Percentiles rank a stretch among this genome's conserved stretches.
Conservation (phyloP, 1,139 yeast species). For the Scheffersomyces segobiensis region DNA sequence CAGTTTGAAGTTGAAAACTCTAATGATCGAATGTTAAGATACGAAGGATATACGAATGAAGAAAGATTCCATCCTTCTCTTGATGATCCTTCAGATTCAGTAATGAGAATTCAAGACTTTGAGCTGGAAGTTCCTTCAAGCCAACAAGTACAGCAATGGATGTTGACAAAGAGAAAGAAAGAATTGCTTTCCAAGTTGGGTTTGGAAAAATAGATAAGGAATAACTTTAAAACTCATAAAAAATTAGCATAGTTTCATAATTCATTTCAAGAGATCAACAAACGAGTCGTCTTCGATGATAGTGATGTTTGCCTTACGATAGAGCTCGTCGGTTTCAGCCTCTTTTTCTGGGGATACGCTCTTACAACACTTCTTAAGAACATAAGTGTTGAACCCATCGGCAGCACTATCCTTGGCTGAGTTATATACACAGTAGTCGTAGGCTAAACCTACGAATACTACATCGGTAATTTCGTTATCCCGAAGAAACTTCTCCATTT, state of each 20-base stretch:
- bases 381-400: slow-evolving; percentile 63
- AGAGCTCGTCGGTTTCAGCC: slow-evolving; percentile 28
- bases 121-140: slow-evolving; percentile 34
- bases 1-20: not conserved
- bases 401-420: slow-evolving; percentile 70
- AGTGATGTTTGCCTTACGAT: slow-evolving; percentile 28
- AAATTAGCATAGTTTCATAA: not conserved
- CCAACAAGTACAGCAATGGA: slow-evolving; percentile 43
- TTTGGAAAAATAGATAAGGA: not conserved
- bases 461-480: slow-evolving; percentile 55
- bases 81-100: not conserved
- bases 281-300: not conserved
- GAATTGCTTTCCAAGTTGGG: slow-evolving; percentile 40
- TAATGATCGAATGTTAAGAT: slow-evolving; percentile 11
- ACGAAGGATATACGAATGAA: not conserved
- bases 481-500: slow-evolving; percentile 50
- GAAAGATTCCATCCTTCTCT: not conserved
- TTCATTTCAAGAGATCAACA: not conserved
- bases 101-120: slow-evolving; percentile 14
- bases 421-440: slow-evolving; percentile 79
- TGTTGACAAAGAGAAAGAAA: slow-evolving; percentile 47
- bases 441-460: slow-evolving; percentile 78
- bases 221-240: not conserved
- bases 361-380: slow-evolving; percentile 52
- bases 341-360: slow-evolving; percentile 36